Conservation (phyloP, 176 grass and related monocot genomes). For the Elaeis guineensis region DNA sequence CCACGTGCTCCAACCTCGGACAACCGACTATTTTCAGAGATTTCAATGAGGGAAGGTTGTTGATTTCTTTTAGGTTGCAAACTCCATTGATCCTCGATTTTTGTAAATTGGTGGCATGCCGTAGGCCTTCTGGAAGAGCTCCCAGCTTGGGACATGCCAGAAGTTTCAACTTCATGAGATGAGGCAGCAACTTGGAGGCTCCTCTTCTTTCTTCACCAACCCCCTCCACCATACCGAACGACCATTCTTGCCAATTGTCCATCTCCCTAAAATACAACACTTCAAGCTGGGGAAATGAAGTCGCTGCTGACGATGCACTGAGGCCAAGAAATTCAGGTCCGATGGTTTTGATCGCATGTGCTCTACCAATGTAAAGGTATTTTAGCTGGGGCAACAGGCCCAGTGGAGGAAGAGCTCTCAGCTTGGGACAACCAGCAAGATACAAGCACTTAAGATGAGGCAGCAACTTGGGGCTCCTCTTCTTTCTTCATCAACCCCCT, state of each 20-base stretch:
- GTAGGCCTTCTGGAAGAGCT: slow-evolving; percentile 69
- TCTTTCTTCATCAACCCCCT: slow-evolving; percentile 16
- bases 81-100: slow-evolving; percentile 36
- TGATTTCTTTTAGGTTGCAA: slow-evolving; percentile 53
- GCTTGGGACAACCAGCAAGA: too few relatives aligned
- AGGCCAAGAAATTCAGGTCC: too few relatives aligned
- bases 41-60: slow-evolving; percentile 29
- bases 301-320: too few relatives aligned
- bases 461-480: slow-evolving; percentile 7
- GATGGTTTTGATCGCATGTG: too few relatives aligned
- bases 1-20: slow-evolving; percentile 59
- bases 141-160: slow-evolving; percentile 4
- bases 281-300: too few relatives aligned
- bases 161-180: too few relatives aligned
- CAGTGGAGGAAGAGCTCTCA: too few relatives aligned
- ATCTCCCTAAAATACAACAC: slow-evolving; percentile 57
- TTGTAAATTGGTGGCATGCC: slow-evolving; percentile 18
- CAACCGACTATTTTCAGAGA: slow-evolving; percentile 46
- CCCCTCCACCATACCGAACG: slow-evolving; percentile 13
- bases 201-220: too few relatives aligned
- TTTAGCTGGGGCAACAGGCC: too few relatives aligned
- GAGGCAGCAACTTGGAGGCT: too few relatives aligned
- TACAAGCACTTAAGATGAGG: background rate
- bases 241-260: slow-evolving; percentile 69
- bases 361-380: too few relatives aligned